A percentile compares a stretch with the other conserved stretches of the same genome.
Evolutionary conservation across 2,329 filamentous ascomycete species (phyloP).

Genomic region (Raffaelea arxii): DNA sequence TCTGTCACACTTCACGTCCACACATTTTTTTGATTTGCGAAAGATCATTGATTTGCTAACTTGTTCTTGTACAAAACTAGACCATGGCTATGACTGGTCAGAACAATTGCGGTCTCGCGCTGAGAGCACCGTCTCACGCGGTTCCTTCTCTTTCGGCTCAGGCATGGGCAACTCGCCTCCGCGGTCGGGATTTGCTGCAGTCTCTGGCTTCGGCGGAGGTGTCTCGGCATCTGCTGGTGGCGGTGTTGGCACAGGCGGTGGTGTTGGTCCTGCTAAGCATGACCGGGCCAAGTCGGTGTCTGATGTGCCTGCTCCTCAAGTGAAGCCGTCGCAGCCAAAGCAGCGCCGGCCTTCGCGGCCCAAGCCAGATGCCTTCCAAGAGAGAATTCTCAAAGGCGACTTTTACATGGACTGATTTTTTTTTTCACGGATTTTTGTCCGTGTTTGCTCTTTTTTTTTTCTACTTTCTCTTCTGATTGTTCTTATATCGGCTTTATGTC

Average conservation of each 20-base stretch:
- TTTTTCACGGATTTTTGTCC: no score
- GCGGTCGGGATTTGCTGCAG: no score
- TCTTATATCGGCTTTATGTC: not conserved
- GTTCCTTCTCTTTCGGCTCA: slow-evolving; percentile 48
- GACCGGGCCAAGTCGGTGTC: slow-evolving; percentile 62
- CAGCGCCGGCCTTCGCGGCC: slow-evolving; percentile 38
- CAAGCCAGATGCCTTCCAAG: slow-evolving; percentile 91
- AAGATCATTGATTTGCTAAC: no score
- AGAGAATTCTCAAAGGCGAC: slow-evolving; percentile 93
- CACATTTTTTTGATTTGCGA: slow-evolving; percentile 28
- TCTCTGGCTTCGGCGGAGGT: slow-evolving; percentile 10
- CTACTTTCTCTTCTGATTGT: not conserved
- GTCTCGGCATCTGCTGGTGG: slow-evolving; percentile 4
- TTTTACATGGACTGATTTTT: slow-evolving; percentile 81
- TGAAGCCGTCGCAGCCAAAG: slow-evolving; percentile 39
- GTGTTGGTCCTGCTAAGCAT: slow-evolving; percentile 26
- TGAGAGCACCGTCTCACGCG: slow-evolving; percentile 59
- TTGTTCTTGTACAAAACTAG: no score
- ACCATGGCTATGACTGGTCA: slow-evolving; percentile 94
- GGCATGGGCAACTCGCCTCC: slow-evolving; percentile 31
- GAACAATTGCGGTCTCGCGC: slow-evolving; percentile 90
- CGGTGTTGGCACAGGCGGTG: slow-evolving; percentile 14
- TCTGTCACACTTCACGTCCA: slow-evolving; percentile 22
- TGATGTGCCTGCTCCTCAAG: slow-evolving; percentile 40
- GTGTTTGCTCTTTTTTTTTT: no score